Conservation (phyloP, 148 eudicot genomes). For the Rheum nobile region DNA sequence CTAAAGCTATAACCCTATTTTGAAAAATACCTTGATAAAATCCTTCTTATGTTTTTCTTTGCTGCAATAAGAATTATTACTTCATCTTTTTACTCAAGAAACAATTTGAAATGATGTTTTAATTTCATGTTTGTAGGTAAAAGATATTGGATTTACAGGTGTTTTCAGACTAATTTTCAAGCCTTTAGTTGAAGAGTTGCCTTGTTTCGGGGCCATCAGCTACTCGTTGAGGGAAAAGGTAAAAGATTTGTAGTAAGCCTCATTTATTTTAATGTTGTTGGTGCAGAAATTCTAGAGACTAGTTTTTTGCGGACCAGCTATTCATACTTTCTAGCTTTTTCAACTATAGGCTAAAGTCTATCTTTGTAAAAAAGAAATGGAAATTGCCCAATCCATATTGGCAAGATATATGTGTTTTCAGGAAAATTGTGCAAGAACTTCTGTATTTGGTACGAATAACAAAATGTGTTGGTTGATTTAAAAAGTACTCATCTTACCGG, state of each 20-base stretch:
- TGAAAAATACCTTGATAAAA: background rate
- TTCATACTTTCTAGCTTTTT: background rate
- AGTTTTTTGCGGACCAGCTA: background rate
- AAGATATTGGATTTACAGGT: constrained; percentile 84
- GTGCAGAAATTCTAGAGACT: background rate
- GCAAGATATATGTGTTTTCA: background rate
- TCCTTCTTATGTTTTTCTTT: background rate
- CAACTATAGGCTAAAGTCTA: background rate
- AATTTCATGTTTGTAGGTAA: constrained; percentile 42
- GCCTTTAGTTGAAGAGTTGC: constrained; percentile 74
- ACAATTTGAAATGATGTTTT: background rate
- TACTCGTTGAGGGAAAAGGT: constrained; percentile 70
- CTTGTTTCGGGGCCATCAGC: constrained; percentile 86
- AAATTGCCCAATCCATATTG: background rate
- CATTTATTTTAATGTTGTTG: background rate
- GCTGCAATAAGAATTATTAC: background rate
- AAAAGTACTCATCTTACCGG: background rate
- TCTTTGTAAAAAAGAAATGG: background rate
- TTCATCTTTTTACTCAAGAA: background rate
- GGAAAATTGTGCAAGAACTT: background rate
- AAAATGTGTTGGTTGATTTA: background rate
- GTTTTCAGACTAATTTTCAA: constrained; percentile 81
- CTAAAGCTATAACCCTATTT: background rate
- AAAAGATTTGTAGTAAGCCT: background rate
- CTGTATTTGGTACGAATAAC: background rate